Evolutionary conservation across 2,329 filamentous ascomycete species (phyloP), one percentile per base, ranked within the genome.

Genomic region (Proliferodiscus dingleyae): DNA sequence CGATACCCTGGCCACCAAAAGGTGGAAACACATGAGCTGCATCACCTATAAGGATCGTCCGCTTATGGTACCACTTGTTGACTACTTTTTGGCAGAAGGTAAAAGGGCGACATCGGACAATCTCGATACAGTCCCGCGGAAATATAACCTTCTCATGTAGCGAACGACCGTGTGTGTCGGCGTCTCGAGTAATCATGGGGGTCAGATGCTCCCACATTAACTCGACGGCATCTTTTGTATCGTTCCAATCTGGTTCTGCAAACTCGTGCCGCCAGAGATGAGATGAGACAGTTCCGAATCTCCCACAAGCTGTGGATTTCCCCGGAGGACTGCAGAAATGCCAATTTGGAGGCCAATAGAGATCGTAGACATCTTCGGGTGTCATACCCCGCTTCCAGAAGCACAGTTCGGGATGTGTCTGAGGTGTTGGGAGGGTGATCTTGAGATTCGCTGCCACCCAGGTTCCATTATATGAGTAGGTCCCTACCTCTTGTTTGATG

Each of bases 11-110:
- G 2, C 68, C 68, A 2, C 65, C 68, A 46, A 70, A 75, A 2
- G 73, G 72, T 4, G 72, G 73, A 46, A 75, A 75, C 4, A 75
- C 73, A 55, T 76, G 73, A 2, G 73, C 72, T 5, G 73, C 65
- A 50, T 76, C 73, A 13, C 73, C 72, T 32, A 67, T 69, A 1
- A 77, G 58, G 21, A 74, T 62, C 0, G 67, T 67, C 4, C 67
- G 61, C 6, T 61, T 62, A 9, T 64, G 52, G 16, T 65, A 64
- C 73, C 73, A 77, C 28, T 60, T 64, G 46, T 75, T 74, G 46
- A 70, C 71, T 33, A 68, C 68, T 43, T 68, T 64, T 16, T 69
- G 68, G 0, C 67, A 64, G 51, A 75, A 76, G n/a, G n/a, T n/a
- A n/a, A n/a, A n/a, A n/a, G n/a, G n/a, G n/a, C n/a, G n/a, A n/a